Evolutionary conservation across 805 yeast genomes (phyloP).

Genomic region (Metschnikowia kofuensis): DNA sequence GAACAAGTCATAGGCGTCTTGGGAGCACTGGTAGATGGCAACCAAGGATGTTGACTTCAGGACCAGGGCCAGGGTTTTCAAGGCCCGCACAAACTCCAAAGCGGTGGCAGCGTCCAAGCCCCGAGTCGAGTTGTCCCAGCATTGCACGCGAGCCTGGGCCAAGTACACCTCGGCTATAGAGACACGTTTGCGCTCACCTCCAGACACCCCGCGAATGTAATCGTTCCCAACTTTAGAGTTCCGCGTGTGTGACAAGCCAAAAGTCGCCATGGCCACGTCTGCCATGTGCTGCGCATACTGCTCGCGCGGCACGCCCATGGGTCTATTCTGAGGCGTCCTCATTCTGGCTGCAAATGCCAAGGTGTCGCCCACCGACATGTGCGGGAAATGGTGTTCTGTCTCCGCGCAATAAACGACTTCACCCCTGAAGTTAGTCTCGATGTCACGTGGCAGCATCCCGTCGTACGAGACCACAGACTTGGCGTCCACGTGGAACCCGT

Average conservation of each 20-base stretch:
- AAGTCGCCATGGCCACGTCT: constrained; percentile 41
- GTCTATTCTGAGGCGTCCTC: constrained; percentile 60
- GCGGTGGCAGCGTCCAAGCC: constrained; percentile 72
- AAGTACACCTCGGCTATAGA: constrained; percentile 63
- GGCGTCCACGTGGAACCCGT: constrained; percentile 50
- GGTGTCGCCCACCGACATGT: constrained; percentile 63
- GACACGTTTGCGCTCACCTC: constrained; percentile 70
- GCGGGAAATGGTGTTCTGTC: constrained; percentile 64
- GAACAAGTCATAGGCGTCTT: constrained; percentile 57
- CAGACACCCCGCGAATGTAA: constrained; percentile 64
- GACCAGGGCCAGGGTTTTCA: constrained; percentile 54
- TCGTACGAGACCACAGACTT: constrained; percentile 48
- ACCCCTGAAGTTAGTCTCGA: constrained; percentile 53
- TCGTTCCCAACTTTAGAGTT: constrained; percentile 63
- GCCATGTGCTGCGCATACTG: constrained; percentile 44
- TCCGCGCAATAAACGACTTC: constrained; percentile 70
- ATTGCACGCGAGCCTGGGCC: constrained; percentile 43
- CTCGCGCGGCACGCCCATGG: constrained; percentile 55
- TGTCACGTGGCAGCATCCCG: constrained; percentile 52
- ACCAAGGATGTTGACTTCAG: constrained; percentile 56
- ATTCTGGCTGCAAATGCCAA: constrained; percentile 55
- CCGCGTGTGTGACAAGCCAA: constrained; percentile 52
- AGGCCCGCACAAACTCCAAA: constrained; percentile 57
- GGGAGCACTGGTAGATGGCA: constrained; percentile 68
- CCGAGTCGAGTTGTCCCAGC: constrained; percentile 69